phyloP scores from a whole-genome alignment of 2,329 filamentous ascomycete species.

The Cladosporium sp. region DNA sequence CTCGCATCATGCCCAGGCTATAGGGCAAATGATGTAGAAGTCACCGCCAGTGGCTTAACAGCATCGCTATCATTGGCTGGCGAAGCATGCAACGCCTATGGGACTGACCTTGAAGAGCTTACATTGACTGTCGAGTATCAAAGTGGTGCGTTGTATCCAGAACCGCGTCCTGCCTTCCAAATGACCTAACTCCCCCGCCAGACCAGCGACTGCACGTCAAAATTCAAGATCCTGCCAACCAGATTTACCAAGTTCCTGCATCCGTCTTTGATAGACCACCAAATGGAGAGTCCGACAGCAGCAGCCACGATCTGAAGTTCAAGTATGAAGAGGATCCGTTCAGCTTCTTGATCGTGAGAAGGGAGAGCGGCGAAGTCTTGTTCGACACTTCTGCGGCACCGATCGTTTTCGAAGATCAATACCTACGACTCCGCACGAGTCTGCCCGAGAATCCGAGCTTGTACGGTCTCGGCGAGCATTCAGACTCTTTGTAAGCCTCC shows the following conservation, averaged over 20 bases:
- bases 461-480: slow-evolving; percentile 75
- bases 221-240: slow-evolving; percentile 63
- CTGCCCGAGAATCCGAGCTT: slow-evolving; percentile 63
- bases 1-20: slow-evolving; percentile 57
- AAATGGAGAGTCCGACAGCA: slow-evolving; percentile 23
- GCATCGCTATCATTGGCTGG: slow-evolving; percentile 67
- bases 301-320: slow-evolving; percentile 47
- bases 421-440: slow-evolving; percentile 63
- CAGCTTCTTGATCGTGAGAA: slow-evolving; percentile 58
- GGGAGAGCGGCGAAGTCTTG: slow-evolving; percentile 51
- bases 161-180: background rate
- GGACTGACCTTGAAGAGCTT: slow-evolving; percentile 50
- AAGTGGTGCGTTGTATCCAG: slow-evolving; percentile 39
- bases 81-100: slow-evolving; percentile 54
- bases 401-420: slow-evolving; percentile 73
- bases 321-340: slow-evolving; percentile 54
- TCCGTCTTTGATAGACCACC: slow-evolving; percentile 58
- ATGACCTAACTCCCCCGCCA: slow-evolving; percentile 5
- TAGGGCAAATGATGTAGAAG: slow-evolving; percentile 53
- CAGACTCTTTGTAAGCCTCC: slow-evolving; percentile 46
- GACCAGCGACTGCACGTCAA: slow-evolving; percentile 61
- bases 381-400: slow-evolving; percentile 64
- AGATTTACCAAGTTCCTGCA: slow-evolving; percentile 69
- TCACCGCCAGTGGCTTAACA: slow-evolving; percentile 51
- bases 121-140: slow-evolving; percentile 57